phyloP scores from a whole-genome alignment of 1,284 basidiomycete genomes.

The Leccinum pallidistipes region DNA sequence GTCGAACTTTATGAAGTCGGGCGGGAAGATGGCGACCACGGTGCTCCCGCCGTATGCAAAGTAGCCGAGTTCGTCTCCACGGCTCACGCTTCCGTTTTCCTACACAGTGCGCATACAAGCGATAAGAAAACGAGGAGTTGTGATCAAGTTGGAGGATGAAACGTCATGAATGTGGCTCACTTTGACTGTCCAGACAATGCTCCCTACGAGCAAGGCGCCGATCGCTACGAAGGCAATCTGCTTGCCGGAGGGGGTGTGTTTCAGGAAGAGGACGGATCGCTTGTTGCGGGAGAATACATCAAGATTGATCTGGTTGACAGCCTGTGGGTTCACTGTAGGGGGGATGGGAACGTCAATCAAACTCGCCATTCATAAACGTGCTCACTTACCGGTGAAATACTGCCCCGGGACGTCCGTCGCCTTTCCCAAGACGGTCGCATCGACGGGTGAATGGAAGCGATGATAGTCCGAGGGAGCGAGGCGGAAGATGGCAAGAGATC shows the following conservation, averaged over 20 bases:
- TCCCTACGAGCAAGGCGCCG: constrained; percentile 65
- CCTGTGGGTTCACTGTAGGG: constrained; percentile 76
- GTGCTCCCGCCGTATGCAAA: constrained; percentile 76
- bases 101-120: constrained; percentile 4
- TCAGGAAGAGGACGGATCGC: constrained; percentile 56
- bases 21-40: constrained; percentile 63
- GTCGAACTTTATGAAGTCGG: constrained; percentile 61
- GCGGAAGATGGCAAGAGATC: constrained; percentile 67
- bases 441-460: constrained; percentile 79
- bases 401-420: constrained; percentile 53
- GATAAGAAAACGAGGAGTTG: background rate
- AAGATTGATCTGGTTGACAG: constrained; percentile 68
- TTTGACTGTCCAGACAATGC: constrained; percentile 49
- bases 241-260: constrained; percentile 44
- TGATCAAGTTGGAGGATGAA: constrained; percentile 10
- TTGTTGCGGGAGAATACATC: constrained; percentile 77
- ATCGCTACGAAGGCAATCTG: constrained; percentile 61
- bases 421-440: constrained; percentile 52
- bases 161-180: constrained; percentile 17
- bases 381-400: constrained; percentile 53
- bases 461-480: constrained; percentile 86
- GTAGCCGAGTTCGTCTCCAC: constrained; percentile 61
- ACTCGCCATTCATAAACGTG: background rate
- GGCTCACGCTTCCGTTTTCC: constrained; percentile 39
- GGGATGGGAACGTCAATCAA: background rate